A percentile compares a stretch with the other conserved stretches of the same genome.
Evolutionary conservation across 768 basidiomycete genomes (phyloP).

Genomic region (Podaxis sp.): DNA sequence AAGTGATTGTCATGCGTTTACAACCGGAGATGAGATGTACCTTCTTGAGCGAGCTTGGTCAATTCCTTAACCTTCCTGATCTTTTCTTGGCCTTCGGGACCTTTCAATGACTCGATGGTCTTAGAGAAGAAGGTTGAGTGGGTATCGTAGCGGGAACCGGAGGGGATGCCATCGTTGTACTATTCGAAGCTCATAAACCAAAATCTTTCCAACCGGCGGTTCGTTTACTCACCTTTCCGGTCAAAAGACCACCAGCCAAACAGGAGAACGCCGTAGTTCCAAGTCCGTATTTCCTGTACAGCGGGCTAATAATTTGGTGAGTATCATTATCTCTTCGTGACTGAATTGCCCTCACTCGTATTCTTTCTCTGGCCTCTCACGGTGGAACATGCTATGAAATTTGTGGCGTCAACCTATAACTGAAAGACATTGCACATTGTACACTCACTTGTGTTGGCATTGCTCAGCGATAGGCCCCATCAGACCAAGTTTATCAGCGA

Average conservation of each 20-base stretch:
- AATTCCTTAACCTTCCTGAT: slow-evolving; percentile 69
- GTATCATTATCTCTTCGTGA: background rate
- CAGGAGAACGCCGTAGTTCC: slow-evolving; percentile 76
- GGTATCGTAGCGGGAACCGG: slow-evolving; percentile 66
- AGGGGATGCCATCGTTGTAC: slow-evolving; percentile 78
- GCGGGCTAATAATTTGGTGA: slow-evolving; percentile 31
- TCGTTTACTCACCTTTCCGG: slow-evolving; percentile 58
- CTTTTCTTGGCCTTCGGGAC: slow-evolving; percentile 62
- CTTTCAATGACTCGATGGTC: slow-evolving; percentile 50
- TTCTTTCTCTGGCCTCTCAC: slow-evolving; percentile 81
- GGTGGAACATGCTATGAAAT: slow-evolving; percentile 65
- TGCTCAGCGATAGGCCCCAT: slow-evolving; percentile 76
- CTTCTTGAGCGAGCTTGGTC: slow-evolving; percentile 61
- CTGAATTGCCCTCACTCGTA: slow-evolving; percentile 45
- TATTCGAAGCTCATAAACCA: slow-evolving; percentile 14
- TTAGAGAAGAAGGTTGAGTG: slow-evolving; percentile 53
- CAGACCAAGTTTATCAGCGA: slow-evolving; percentile 66
- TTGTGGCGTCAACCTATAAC: background rate
- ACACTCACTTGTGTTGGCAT: slow-evolving; percentile 61
- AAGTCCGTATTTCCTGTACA: slow-evolving; percentile 65
- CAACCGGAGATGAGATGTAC: slow-evolving; percentile 21
- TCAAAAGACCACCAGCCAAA: slow-evolving; percentile 72
- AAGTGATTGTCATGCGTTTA: too few species aligned
- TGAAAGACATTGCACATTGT: background rate
- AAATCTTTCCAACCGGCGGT: background rate